Base-by-base conservation (phyloP, 371 early-diverging fungal species). In the Zychaea mexicana region DNA sequence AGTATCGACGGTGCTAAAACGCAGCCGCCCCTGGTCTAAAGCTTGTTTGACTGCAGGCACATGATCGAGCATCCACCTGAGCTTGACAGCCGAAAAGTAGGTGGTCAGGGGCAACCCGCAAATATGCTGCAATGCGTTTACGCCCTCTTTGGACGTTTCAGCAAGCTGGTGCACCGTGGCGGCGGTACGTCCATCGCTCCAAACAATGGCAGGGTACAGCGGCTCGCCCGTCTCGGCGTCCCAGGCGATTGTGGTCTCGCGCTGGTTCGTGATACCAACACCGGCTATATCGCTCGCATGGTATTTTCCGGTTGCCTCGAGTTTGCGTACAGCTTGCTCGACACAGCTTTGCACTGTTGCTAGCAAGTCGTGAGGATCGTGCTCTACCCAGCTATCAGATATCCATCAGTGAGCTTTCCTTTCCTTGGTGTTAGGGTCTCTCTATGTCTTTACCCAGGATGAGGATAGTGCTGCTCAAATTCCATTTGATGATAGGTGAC, bases 231-330 rank as follows among this genome's bases (percentile, higher is more conserved):
- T 94, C 32, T 60, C 69, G 33, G 71, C 77, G 76, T 97, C 95
- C 96, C 97, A 98, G n/a, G 84, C 92, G 26, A 95, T 83, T 2
- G 91, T 88, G 3, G 98, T 96, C 73, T 98, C 98, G 66, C 98
- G 88, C 76, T 98, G 98, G 76, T 97, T 98, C 42, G 97, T 97
- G 67, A 98, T 90, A 17, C 98, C 98, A 24, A 97, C 72, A 82
- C 88, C 79, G 74, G 88, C 89, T 61, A 97, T 81, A 71, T 90
- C 86, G 26, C 52, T 61, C 26, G 84, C 64, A n/a, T 84, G 62
- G 58, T 88, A 72, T 31, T 30, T 49, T 22, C 93, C 94, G 59
- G 81, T 72, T 24, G 76, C 70, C 65, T 81, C 82, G 68, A 96
- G 85, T 59, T 91, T 89, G 62, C 85, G 79, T 32, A 86, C 76